These are phyloP conservation scores for Hirschioporus abietinus DNA, from an alignment of 768 basidiomycete species.

Conservation along the genomic window DNA sequence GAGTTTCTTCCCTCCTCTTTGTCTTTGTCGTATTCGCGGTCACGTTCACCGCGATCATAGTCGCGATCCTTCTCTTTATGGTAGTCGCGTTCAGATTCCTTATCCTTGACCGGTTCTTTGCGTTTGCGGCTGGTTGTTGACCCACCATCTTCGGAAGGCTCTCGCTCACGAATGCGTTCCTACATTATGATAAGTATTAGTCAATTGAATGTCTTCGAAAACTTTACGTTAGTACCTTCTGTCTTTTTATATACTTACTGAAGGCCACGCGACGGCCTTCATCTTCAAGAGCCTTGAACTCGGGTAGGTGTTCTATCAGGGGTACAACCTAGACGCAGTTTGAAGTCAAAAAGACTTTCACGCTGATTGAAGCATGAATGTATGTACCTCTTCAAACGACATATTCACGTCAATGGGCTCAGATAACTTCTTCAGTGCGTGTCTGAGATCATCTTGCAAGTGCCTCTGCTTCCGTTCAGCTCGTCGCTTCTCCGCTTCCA, in stretches of 20 bases:
- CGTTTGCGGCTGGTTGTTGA: constrained; percentile 77
- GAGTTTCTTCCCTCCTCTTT: constrained; percentile 17
- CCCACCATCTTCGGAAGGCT: constrained; percentile 71
- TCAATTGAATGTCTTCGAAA: neutral
- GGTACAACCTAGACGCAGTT: constrained; percentile 51
- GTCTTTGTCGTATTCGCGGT: constrained; percentile 23
- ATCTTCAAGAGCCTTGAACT: constrained; percentile 84
- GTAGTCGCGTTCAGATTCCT: constrained; percentile 24
- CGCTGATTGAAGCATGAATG: constrained; percentile 5
- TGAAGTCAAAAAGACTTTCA: neutral
- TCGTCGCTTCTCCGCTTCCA: constrained; percentile 83
- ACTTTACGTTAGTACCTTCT: constrained; percentile 54
- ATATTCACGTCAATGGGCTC: constrained; percentile 73
- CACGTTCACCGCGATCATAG: constrained; percentile 41
- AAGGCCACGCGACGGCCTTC: constrained; percentile 78
- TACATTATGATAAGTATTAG: constrained; percentile 21
- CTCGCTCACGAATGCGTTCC: constrained; percentile 73
- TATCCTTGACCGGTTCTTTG: constrained; percentile 52
- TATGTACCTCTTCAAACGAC: constrained; percentile 74
- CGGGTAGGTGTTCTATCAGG: constrained; percentile 73
- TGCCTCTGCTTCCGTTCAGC: constrained; percentile 81
- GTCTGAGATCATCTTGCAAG: constrained; percentile 91
- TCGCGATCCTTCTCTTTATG: constrained; percentile 37
- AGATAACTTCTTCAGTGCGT: constrained; percentile 86
- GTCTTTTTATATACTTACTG: constrained; percentile 81